Evolutionary conservation across 2,329 filamentous ascomycete species (phyloP).

Genomic region (Diaporthe humulicola): DNA sequence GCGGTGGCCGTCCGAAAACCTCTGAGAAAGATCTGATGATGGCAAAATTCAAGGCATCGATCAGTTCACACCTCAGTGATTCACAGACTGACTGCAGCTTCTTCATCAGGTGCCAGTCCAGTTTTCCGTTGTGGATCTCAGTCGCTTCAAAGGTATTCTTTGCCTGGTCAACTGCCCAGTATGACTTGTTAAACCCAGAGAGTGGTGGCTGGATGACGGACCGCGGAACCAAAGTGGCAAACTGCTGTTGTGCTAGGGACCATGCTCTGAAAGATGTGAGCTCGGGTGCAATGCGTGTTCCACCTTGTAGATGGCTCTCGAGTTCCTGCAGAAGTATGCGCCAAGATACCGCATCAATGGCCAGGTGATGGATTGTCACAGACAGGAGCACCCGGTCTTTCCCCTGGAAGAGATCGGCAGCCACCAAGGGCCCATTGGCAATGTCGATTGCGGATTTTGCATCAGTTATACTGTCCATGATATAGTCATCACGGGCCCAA

Average conservation of each 20-base stretch:
- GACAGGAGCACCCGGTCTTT: background rate
- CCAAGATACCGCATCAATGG: background rate
- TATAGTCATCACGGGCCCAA: background rate
- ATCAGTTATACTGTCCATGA: background rate
- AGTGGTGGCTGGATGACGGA: background rate
- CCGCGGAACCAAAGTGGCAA: background rate
- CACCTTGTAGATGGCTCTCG: background rate
- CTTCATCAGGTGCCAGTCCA: background rate
- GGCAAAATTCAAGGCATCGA: background rate
- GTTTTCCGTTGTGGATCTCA: background rate
- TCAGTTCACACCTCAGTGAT: background rate
- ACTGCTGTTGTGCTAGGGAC: background rate
- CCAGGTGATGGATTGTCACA: background rate
- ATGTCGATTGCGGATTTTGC: background rate
- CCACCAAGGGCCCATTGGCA: background rate
- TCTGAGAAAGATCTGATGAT: background rate
- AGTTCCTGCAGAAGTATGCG: background rate
- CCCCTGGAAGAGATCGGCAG: background rate
- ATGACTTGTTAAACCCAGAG: background rate
- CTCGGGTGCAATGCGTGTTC: background rate
- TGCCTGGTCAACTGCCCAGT: background rate
- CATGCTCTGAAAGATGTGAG: background rate
- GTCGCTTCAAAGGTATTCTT: background rate
- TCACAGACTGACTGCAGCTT: background rate
- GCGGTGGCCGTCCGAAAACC: background rate